These are phyloP conservation scores for Mycena haematopus DNA, from an alignment of 768 basidiomycete genomes.

Conservation along the genomic window DNA sequence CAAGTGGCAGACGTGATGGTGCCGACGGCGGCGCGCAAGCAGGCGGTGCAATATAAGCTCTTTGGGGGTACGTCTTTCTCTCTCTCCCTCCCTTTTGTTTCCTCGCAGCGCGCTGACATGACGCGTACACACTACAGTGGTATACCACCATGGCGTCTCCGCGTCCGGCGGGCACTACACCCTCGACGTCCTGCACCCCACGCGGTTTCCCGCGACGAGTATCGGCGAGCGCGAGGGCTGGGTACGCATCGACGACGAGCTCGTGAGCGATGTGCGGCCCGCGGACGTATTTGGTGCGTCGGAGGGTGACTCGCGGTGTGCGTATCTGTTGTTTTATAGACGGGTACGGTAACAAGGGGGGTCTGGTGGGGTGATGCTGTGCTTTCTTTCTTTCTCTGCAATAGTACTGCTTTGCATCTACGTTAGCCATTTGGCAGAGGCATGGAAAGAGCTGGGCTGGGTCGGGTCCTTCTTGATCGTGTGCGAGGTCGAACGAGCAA, in stretches of 20 bases:
- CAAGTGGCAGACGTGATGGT: constrained; percentile 36
- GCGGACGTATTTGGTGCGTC: constrained; percentile 74
- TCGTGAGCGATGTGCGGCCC: constrained; percentile 73
- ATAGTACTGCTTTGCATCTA: not conserved
- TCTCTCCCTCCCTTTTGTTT: not conserved
- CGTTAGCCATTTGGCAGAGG: not conserved
- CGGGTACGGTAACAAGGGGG: constrained; percentile 46
- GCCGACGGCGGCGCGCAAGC: constrained; percentile 52
- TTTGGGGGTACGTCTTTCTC: constrained; percentile 70
- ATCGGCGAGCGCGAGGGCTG: constrained; percentile 66
- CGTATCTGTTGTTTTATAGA: constrained; percentile 88
- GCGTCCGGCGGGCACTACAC: constrained; percentile 97
- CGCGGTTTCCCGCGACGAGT: constrained; percentile 46
- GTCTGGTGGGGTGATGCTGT: not conserved
- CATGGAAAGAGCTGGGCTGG: too few species aligned
- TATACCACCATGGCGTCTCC: constrained; percentile 93
- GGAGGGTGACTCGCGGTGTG: constrained; percentile 59
- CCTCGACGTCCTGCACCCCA: constrained; percentile 83
- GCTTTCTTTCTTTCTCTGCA: not conserved
- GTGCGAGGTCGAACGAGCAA: too few species aligned
- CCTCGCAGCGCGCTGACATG: not conserved
- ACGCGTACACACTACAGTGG: constrained; percentile 49
- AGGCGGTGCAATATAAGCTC: constrained; percentile 62
- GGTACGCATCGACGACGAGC: constrained; percentile 94
- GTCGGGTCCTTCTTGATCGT: too few species aligned